These are phyloP conservation scores for Plenodomus lindquistii DNA, from an alignment of 2,329 filamentous ascomycete species.

Conservation along the genomic window DNA sequence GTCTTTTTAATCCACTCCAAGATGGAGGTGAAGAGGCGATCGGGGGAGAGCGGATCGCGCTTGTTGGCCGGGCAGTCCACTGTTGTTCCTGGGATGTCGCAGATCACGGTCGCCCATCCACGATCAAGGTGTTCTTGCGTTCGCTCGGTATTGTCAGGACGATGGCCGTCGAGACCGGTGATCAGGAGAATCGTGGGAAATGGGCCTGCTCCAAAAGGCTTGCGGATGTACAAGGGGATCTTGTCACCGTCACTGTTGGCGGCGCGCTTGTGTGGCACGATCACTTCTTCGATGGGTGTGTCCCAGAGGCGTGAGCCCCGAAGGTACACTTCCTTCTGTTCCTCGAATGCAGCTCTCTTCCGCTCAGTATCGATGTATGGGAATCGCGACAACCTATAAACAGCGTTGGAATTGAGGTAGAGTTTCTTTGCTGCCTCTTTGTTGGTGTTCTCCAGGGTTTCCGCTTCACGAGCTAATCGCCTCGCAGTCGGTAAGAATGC, in stretches of 20 bases:
- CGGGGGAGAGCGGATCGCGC: conserved; percentile 53
- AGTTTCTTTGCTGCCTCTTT: conserved; percentile 58
- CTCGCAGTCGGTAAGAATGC: conserved; percentile 64
- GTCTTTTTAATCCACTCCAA: conserved; percentile 56
- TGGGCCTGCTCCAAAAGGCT: conserved; percentile 51
- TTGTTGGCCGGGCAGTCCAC: conserved; percentile 56
- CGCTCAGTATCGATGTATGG: conserved; percentile 56
- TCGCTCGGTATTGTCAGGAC: conserved; percentile 54
- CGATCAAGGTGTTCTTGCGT: conserved; percentile 52
- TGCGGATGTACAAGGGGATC: conserved; percentile 68
- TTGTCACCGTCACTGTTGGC: conserved; percentile 55
- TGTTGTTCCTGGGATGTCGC: conserved; percentile 62
- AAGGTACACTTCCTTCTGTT: conserved; percentile 66
- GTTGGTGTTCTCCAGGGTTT: conserved; percentile 35
- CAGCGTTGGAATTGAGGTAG: conserved; percentile 71
- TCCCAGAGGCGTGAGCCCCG: conserved; percentile 52
- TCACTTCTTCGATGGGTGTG: conserved; percentile 63
- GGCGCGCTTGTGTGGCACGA: conserved; percentile 61
- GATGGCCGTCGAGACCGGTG: conserved; percentile 61
- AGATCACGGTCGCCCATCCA: conserved; percentile 54
- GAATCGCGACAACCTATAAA: conserved; percentile 73
- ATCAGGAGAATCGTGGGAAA: conserved; percentile 59
- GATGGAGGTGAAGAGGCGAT: conserved; percentile 57
- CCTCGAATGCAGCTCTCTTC: conserved; percentile 65
- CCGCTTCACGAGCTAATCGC: conserved; percentile 57